Evolutionary conservation across 2,329 filamentous ascomycete species (phyloP), one percentile per base, ranked within the genome.

Genomic region (Aspergillus eucalypticola): DNA sequence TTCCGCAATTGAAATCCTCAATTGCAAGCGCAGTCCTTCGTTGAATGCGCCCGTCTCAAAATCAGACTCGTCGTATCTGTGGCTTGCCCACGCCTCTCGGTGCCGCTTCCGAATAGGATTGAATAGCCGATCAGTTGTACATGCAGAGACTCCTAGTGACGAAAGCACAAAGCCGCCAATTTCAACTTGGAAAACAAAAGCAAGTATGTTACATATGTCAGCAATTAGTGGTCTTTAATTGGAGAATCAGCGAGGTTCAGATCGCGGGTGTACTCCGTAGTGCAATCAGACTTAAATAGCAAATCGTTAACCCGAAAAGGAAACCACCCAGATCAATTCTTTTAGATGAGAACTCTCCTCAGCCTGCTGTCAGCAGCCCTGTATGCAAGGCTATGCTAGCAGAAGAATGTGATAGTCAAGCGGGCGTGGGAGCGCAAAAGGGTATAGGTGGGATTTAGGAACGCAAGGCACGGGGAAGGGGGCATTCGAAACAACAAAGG

Each of bases 401-500:
- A 52, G 59, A 58, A 42, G 54, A 62, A 54, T 59, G 11, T 62
- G 62, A 65, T 62, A 59, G 62, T 64, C 57, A n/a, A 29, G 49
- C 41, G 39, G 25, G 50, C 25, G 32, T 21, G 10, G 39, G 48
- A 42, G 19, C 23, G 13, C 19, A 6, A 38, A 17, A 32, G 51
- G 52, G 50, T 64, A 15, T 42, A 56, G 21, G 55, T 49, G 54
- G 54, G 58, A 49, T 55, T 65, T 72, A 73, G 53, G 56, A 65
- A 71, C 56, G 66, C 67, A 71, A 70, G 67, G 65, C 55, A 65
- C 64, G 58, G 59, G 55, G 19, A 64, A 63, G 64, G 38, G 60
- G 58, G 56, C n/a, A 63, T 59, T 56, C 57, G 61, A 64, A 54
- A 29, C 59, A 48, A 42, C 52, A 53, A 46, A 62, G 49, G 63